A percentile compares a stretch with the other conserved stretches of the same genome.
Evolutionary conservation across 768 basidiomycete genomes (phyloP).

Genomic region (Astraeus odoratus): DNA sequence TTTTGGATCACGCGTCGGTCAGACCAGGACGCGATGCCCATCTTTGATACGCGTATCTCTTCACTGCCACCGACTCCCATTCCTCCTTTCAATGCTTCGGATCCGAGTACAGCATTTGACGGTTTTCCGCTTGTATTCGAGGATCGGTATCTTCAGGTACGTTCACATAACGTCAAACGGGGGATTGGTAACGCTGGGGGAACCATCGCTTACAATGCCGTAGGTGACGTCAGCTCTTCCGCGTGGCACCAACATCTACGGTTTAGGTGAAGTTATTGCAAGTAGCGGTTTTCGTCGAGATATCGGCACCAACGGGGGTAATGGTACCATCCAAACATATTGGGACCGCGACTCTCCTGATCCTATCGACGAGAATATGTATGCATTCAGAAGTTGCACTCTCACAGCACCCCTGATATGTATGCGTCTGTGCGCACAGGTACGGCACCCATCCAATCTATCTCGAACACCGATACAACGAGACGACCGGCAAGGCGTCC

Average conservation of each 20-base stretch:
- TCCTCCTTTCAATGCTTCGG: constrained; percentile 30
- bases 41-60: constrained; percentile 58
- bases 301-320: constrained; percentile 40
- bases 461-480: constrained; percentile 64
- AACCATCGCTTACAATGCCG: neutral
- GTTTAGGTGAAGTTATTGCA: constrained; percentile 66
- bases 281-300: constrained; percentile 64
- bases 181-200: neutral
- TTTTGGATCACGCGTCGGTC: constrained; percentile 69
- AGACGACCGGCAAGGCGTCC: constrained; percentile 39
- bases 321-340: constrained; percentile 57
- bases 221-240: constrained; percentile 64
- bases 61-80: constrained; percentile 53
- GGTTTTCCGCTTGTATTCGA: constrained; percentile 72
- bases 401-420: neutral
- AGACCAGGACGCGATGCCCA: constrained; percentile 38
- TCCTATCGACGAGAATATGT: constrained; percentile 64
- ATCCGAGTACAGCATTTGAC: constrained; percentile 50
- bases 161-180: neutral
- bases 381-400: constrained; percentile 25
- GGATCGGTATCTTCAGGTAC: constrained; percentile 70
- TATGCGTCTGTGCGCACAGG: constrained; percentile 23
- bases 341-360: constrained; percentile 61
- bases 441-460: constrained; percentile 73
- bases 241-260: constrained; percentile 64